These are phyloP conservation scores for Wickerhamiella lipophila DNA, from an alignment of 805 yeast genomes.

Conservation along the genomic window DNA sequence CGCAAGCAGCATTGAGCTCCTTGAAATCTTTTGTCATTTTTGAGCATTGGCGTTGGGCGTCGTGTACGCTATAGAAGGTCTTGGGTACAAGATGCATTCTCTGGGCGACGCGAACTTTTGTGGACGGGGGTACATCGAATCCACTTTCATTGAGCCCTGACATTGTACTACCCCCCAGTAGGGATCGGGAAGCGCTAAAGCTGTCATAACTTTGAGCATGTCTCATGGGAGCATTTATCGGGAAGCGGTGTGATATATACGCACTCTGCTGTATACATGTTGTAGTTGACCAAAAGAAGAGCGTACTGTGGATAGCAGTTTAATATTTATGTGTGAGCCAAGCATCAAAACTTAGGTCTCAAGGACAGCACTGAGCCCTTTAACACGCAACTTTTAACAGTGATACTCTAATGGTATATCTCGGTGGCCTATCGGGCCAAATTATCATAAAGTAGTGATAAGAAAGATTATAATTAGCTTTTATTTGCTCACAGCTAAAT, in stretches of 20 bases:
- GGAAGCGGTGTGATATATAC: background rate
- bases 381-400: too few relatives aligned
- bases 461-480: too few relatives aligned
- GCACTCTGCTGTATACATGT: background rate
- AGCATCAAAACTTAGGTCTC: too few relatives aligned
- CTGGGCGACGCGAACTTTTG: constrained; percentile 3
- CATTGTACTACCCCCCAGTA: background rate
- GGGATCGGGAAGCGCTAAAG: background rate
- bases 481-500: too few relatives aligned
- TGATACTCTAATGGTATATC: too few relatives aligned
- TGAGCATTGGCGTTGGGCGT: background rate
- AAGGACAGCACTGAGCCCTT: too few relatives aligned
- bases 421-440: too few relatives aligned
- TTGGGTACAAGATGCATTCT: constrained; percentile 3
- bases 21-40: background rate
- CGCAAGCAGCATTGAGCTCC: background rate
- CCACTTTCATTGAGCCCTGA: background rate
- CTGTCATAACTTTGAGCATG: background rate
- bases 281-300: too few relatives aligned
- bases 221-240: background rate
- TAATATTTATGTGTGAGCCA: too few relatives aligned
- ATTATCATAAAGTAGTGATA: too few relatives aligned
- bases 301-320: too few relatives aligned
- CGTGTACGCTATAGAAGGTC: background rate
- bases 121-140: constrained; percentile 1